Evolutionary conservation across 208 protist species (phyloP).

Genomic region (Trypanosoma conorhini): DNA sequence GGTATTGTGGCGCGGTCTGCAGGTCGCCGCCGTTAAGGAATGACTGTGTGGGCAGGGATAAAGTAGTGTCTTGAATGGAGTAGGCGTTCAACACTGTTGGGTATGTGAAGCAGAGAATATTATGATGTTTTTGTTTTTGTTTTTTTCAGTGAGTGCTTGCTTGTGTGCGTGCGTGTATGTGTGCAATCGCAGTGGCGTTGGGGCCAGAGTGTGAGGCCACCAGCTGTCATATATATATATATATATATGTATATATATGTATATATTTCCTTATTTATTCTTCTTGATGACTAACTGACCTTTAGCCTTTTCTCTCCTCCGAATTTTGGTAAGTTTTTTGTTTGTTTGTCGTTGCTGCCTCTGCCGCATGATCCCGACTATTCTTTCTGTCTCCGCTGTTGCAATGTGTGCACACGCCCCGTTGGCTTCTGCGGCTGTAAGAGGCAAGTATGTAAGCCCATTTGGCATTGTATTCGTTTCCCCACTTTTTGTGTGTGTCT

Average conservation of each 20-base stretch:
- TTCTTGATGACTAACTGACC: background rate
- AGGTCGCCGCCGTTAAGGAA: background rate
- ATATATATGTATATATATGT: slow-evolving; percentile 3
- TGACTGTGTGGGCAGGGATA: background rate
- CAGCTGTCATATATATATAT: background rate
- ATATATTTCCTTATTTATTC: background rate
- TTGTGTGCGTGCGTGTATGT: background rate
- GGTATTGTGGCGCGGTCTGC: background rate
- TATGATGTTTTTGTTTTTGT: background rate
- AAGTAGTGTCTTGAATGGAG: background rate
- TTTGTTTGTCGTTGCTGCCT: background rate
- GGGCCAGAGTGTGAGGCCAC: background rate
- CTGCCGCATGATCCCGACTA: background rate
- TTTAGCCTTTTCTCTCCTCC: background rate
- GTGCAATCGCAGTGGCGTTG: background rate
- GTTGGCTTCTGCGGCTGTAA: background rate
- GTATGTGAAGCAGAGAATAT: background rate
- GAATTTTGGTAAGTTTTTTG: slow-evolving; percentile 2
- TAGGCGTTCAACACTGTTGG: background rate
- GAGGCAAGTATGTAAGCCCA: background rate
- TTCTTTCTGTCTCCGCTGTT: background rate
- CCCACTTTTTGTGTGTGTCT: background rate
- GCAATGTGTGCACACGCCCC: background rate
- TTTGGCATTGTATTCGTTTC: slow-evolving; percentile 4
- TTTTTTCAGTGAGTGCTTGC: background rate